phyloP scores from a whole-genome alignment of 2,329 filamentous ascomycete genomes.

The Phyllosticta paracitricarpa region DNA sequence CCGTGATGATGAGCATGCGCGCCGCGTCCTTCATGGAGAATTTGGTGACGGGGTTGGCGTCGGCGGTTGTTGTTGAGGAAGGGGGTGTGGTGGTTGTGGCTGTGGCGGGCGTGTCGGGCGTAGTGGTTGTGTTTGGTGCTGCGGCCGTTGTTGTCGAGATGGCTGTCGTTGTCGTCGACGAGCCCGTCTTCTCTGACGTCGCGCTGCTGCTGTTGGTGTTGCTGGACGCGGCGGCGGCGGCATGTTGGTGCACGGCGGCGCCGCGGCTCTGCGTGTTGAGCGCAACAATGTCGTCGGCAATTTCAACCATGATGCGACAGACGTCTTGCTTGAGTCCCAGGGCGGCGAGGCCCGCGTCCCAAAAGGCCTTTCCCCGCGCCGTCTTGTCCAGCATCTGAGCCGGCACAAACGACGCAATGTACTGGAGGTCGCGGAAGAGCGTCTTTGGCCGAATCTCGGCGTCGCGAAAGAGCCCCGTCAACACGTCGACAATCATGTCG shows the following conservation, averaged over 20 bases:
- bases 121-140: conserved; percentile 13
- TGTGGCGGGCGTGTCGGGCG: conserved; percentile 4
- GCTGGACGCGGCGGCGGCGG: conserved; percentile 11
- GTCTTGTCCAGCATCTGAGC: conserved; percentile 48
- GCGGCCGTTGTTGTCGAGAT: conserved; percentile 15
- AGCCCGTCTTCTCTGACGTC: conserved; percentile 7
- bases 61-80: too few relatives aligned
- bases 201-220: conserved; percentile 6
- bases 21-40: conserved; percentile 73
- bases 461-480: conserved; percentile 36
- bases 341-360: conserved; percentile 80
- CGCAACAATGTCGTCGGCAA: conserved; percentile 59
- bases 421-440: conserved; percentile 41
- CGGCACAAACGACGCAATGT: conserved; percentile 52
- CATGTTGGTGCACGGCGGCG: conserved; percentile 23
- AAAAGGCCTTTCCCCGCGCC: conserved; percentile 66
- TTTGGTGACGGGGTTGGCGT: conserved; percentile 41
- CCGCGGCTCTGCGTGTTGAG: conserved; percentile 56
- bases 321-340: conserved; percentile 82
- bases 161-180: conserved; percentile 7
- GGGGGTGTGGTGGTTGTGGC: conserved; percentile 15
- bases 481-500: conserved; percentile 33
- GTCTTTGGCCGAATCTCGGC: conserved; percentile 35
- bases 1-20: conserved; percentile 83
- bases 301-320: conserved; percentile 72